These are phyloP conservation scores for Saccharomyces jurei DNA, from an alignment of 805 yeast species.

Conservation along the genomic window DNA sequence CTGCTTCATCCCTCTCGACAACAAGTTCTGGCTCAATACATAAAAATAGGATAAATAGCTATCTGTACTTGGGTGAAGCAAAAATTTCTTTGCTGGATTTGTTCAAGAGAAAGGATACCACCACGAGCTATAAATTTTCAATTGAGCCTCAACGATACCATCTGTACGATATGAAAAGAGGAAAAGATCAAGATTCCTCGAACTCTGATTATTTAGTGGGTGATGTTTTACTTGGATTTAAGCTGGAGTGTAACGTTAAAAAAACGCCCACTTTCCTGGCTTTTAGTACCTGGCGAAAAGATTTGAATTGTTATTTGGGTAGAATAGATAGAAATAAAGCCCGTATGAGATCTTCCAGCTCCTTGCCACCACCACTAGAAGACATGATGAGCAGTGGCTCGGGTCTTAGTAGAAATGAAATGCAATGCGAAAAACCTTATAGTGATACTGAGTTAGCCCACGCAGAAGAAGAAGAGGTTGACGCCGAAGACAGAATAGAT, in stretches of 20 bases:
- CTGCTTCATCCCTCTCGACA: background rate
- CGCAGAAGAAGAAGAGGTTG: slow-evolving; percentile 4
- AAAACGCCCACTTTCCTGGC: slow-evolving; percentile 15
- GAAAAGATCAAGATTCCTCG: slow-evolving; percentile 3
- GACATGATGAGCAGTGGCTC: background rate
- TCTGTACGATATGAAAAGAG: slow-evolving; percentile 19
- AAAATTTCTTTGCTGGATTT: slow-evolving; percentile 23
- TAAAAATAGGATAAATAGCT: slow-evolving; percentile 6
- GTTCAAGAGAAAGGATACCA: slow-evolving; percentile 15
- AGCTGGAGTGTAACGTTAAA: slow-evolving; percentile 12
- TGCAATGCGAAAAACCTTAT: background rate
- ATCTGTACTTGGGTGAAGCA: slow-evolving; percentile 27
- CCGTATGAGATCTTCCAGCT: background rate
- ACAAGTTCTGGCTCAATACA: background rate
- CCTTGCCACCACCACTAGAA: background rate
- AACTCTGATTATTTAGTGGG: slow-evolving; percentile 12
- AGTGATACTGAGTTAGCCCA: slow-evolving; percentile 1
- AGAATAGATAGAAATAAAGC: background rate
- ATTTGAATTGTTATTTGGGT: slow-evolving; percentile 2
- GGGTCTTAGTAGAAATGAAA: background rate
- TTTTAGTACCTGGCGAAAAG: slow-evolving; percentile 18
- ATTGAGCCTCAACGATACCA: slow-evolving; percentile 20
- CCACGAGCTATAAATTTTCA: slow-evolving; percentile 15
- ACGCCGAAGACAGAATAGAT: slow-evolving; percentile 10
- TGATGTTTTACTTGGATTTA: slow-evolving; percentile 20